Base-by-base conservation (phyloP, 352 stramenopile genomes). In the Globisporangium splendens region DNA sequence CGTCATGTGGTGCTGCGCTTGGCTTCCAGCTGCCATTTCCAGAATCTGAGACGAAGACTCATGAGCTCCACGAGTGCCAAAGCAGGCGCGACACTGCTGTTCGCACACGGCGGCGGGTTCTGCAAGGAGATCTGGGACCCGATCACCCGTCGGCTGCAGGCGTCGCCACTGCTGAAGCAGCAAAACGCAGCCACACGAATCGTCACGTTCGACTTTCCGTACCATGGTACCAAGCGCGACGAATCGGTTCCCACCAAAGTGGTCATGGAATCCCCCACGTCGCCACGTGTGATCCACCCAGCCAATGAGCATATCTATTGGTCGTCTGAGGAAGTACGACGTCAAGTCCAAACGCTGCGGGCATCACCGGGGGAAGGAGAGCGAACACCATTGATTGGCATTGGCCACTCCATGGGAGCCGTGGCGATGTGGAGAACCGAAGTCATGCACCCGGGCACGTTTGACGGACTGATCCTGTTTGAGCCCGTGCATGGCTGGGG, bases 401-500 rank as follows among this genome's bases (percentile, higher is more conserved):
- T 85, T 24, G 75, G 65, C 3, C 75, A 85, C 47, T 85, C 75
- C 0, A 81, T 85, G 72, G 75, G 72, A 5, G 72, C 61, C 8
- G 64, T 56, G 0, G 62, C 65, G 6, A 56, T 85, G 54, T 85
- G 72, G 75, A 68, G 55, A 12, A 60, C 53, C 3, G 72, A 85
- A 33, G 54, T 50, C 14, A 10, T 64, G 21, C 48, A 77, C 18
- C 75, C 72, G 1, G 75, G 72, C 39, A 78, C 72, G 4, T 82
- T 85, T 39, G 68, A 71, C 43, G 68, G 72, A 1, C 62, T 82
- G 41, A 61, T 82, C 8, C 61, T 82, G 49, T 80, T 85, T 39
- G 75, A 85, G 33, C 68, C 70, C 0, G 67, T 81, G 6, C 72
- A 68, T 22, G 24, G 63, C 4, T 18, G 70, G 13, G 56, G 62